phyloP scores from a whole-genome alignment of 169 alveolate species.

The Plasmodium malariae region DNA sequence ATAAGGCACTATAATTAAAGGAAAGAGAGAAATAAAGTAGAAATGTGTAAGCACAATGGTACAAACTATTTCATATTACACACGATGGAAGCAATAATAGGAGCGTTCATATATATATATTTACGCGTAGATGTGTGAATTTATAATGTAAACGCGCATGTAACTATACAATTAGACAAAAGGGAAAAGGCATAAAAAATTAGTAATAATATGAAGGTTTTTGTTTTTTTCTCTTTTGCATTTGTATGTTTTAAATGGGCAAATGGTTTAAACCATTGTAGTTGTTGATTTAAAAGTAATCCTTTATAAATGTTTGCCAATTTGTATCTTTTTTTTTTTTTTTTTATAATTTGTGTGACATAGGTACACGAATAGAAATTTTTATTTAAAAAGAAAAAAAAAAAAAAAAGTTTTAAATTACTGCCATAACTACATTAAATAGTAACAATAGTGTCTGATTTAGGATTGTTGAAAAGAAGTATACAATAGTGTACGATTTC shows the following conservation, averaged over 20 bases:
- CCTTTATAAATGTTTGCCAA: too few species aligned
- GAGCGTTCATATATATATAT: constrained; percentile 7
- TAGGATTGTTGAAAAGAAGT: neutral
- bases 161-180: constrained; percentile 38
- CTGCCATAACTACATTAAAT: constrained; percentile 5
- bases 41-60: constrained; percentile 1
- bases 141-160: constrained; percentile 3
- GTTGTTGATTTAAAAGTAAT: too few species aligned
- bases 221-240: constrained; percentile 14
- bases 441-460: neutral
- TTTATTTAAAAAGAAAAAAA: neutral
- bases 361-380: neutral
- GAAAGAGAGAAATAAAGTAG: constrained; percentile 5
- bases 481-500: neutral
- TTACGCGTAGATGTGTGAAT: neutral
- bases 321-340: too few species aligned
- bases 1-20: constrained; percentile 14
- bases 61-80: constrained; percentile 2
- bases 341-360: too few species aligned
- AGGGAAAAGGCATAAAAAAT: constrained; percentile 5
- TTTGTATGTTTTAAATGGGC: too few species aligned
- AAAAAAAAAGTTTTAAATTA: constrained; percentile 1
- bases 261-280: too few species aligned
- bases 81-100: neutral
- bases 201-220: neutral